phyloP scores from a whole-genome alignment of 805 yeast genomes.

The Metschnikowia aberdeeniae region DNA sequence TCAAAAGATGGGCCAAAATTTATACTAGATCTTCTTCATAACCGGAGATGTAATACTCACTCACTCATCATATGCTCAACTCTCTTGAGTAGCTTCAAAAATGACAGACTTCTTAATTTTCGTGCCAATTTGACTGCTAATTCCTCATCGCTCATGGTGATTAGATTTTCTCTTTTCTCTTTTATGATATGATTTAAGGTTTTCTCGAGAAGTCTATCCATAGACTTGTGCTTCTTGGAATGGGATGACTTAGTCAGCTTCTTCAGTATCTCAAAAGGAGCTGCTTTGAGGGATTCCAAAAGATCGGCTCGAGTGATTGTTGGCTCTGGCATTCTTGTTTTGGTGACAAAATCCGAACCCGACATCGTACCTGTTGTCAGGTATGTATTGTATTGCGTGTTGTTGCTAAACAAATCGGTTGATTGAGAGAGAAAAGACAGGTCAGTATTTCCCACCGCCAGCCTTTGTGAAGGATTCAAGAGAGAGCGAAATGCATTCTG shows the following conservation, averaged over 20 bases:
- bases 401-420: slow-evolving; percentile 1
- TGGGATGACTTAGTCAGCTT: slow-evolving; percentile 3
- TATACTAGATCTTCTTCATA: slow-evolving; percentile 3
- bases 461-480: slow-evolving; percentile 6
- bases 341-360: neutral
- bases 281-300: slow-evolving; percentile 1
- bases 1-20: slow-evolving; percentile 53
- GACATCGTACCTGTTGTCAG: neutral
- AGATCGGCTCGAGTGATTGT: slow-evolving; percentile 3
- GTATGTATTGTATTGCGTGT: slow-evolving; percentile 1
- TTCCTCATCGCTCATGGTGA: slow-evolving; percentile 12
- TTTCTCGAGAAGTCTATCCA: slow-evolving; percentile 6
- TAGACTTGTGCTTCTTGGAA: neutral
- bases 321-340: neutral
- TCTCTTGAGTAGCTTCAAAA: slow-evolving; percentile 12
- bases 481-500: slow-evolving; percentile 7
- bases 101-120: slow-evolving; percentile 10
- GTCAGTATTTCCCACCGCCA: neutral
- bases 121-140: slow-evolving; percentile 14
- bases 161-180: slow-evolving; percentile 2
- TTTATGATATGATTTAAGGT: slow-evolving; percentile 7
- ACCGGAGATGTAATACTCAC: neutral
- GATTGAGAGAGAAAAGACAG: slow-evolving; percentile 10
- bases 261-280: no score
- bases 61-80: slow-evolving; percentile 12